Evolutionary conservation across 2,329 filamentous ascomycete species (phyloP).

Genomic region (Herpotrichia juniperi): DNA sequence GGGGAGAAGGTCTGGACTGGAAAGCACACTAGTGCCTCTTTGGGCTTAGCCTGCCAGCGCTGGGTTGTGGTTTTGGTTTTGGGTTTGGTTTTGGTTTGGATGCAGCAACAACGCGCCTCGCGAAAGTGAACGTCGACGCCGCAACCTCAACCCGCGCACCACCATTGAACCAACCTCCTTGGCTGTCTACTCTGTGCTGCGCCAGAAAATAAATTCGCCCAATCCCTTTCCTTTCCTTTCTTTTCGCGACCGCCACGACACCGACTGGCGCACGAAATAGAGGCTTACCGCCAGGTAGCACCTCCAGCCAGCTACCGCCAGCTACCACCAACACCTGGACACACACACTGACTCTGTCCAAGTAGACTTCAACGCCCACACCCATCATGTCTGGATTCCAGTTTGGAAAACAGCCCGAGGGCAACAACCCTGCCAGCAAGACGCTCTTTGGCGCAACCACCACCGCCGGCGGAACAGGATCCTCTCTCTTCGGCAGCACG

Average conservation of each 20-base stretch:
- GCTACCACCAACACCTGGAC: not conserved
- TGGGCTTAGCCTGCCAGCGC: too few species aligned
- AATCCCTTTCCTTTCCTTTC: not conserved
- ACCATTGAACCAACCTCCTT: conserved; percentile 1
- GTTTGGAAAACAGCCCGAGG: conserved; percentile 40
- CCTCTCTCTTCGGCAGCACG: conserved; percentile 34
- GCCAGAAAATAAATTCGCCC: not conserved
- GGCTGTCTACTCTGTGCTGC: not conserved
- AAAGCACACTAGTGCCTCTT: too few species aligned
- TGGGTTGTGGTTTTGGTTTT: not conserved
- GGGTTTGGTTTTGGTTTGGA: not conserved
- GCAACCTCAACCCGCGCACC: not conserved
- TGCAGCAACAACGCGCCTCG: not conserved
- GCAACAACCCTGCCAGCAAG: conserved; percentile 24
- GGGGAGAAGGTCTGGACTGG: not conserved
- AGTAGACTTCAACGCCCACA: not conserved
- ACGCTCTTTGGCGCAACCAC: conserved; percentile 36
- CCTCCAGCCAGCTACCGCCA: not conserved
- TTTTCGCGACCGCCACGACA: not conserved
- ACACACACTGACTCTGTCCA: not conserved
- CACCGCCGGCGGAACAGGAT: conserved; percentile 28
- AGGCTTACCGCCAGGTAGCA: not conserved
- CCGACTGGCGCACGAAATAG: not conserved
- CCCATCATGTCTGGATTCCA: conserved; percentile 32
- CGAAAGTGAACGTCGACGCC: not conserved